Evolutionary conservation across 371 early-diverging fungal species (phyloP), one percentile per base, ranked within the genome.

Genomic region (Coemansia sp.): DNA sequence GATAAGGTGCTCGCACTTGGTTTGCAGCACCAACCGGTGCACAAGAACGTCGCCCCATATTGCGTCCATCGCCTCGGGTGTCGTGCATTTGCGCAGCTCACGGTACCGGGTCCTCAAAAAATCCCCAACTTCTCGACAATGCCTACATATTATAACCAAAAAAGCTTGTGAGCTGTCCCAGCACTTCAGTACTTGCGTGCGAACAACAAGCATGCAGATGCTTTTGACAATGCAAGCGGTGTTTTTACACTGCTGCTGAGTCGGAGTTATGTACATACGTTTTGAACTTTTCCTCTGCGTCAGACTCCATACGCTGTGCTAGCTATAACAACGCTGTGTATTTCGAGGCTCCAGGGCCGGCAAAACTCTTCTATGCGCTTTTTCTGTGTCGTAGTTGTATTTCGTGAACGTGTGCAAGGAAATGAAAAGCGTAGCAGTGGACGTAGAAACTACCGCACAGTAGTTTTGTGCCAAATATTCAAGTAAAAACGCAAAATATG

Each of bases 21-120:
- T 68, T 44, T 75, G 77, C 40, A 72, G 54, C 25, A 58, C 58
- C 53, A 64, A 47, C 2, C 75, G 62, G 30, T 67, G 68, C 14
- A 75, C 62, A 9, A 75, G 52, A 3, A 75, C 54, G 48, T 73
- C 75, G 14, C 68, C 75, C 75, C 75, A 75, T 28, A 67, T 23
- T 11, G 58, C 26, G 40, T 75, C 73, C 18, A 75, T 61, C 14
- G 60, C 60, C 44, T 30, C 61, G 14, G 12, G 61, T 33, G 75
- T 52, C 30, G 26, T 20, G 58, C 74, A 62, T 33, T 47, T 59
- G 47, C 72, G 54, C 44, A 75, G 60, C 16, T 55, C 53, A 9
- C 56, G 59, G 62, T 67, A 72, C 68, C 42, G 63, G 9, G 51
- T 14, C 37, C 64, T 25, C 33, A 64, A 54, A 18, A 67, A 68